These are phyloP conservation scores for Dittrichia graveolens DNA, from an alignment of 129 eudicot genomes.

Conservation along the genomic window DNA sequence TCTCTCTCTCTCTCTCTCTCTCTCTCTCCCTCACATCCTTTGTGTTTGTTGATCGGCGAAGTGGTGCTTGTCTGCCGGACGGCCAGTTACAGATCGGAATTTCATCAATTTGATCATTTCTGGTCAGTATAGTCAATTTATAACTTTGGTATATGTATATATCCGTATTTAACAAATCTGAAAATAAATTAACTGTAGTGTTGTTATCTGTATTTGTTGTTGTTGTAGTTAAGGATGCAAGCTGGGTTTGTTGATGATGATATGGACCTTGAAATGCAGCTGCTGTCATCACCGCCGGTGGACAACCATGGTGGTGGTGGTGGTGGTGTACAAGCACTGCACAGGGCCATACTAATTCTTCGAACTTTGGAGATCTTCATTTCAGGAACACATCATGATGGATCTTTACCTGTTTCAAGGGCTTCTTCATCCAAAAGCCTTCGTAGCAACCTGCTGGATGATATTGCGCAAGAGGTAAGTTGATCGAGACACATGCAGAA, in stretches of 20 bases:
- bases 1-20: too few species aligned
- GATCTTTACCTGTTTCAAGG: conserved; percentile 23
- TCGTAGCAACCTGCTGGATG: background rate
- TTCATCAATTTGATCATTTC: too few species aligned
- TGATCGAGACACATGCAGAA: too few species aligned
- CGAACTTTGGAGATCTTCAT: background rate
- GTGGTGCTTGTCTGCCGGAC: too few species aligned
- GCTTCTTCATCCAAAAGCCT: conserved; percentile 18
- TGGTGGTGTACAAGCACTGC: background rate
- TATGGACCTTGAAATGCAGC: conserved; percentile 27
- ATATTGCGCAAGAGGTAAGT: background rate
- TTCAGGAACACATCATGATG: background rate
- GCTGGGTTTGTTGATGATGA: background rate
- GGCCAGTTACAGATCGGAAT: too few species aligned
- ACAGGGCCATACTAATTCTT: background rate
- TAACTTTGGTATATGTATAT: too few species aligned
- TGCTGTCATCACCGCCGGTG: background rate
- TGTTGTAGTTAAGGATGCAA: background rate
- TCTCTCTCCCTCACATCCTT: too few species aligned
- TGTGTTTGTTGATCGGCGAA: too few species aligned
- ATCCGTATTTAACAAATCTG: too few species aligned
- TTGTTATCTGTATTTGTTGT: too few species aligned
- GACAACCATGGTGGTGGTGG: background rate
- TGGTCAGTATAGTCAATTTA: too few species aligned
- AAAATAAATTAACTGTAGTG: too few species aligned